A percentile compares a stretch with the other conserved stretches of the same genome.
phyloP scores from a whole-genome alignment of 1,284 basidiomycete species.

The Cryptococcus wingfieldii region DNA sequence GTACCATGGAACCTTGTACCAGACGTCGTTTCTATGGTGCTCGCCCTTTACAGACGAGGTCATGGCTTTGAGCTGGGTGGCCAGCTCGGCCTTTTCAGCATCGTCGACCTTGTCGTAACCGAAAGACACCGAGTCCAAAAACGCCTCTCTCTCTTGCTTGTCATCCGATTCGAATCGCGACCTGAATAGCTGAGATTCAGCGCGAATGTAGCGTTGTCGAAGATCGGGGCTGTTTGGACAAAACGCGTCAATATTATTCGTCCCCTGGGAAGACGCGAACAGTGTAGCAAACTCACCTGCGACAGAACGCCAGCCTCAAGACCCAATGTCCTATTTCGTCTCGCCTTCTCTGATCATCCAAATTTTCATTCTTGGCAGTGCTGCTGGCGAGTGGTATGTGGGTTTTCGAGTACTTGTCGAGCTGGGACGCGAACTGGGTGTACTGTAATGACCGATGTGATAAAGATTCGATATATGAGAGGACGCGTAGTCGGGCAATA shows the following conservation, averaged over 20 bases:
- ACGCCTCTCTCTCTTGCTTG: conserved; percentile 60
- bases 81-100: conserved; percentile 55
- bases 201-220: conserved; percentile 80
- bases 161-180: conserved; percentile 76
- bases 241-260: not conserved
- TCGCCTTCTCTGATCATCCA: conserved; percentile 67
- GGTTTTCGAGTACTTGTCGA: conserved; percentile 39
- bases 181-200: conserved; percentile 79
- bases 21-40: conserved; percentile 53
- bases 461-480: conserved; percentile 89
- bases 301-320: conserved; percentile 88
- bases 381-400: conserved; percentile 60
- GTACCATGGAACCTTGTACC: conserved; percentile 66
- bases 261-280: not conserved
- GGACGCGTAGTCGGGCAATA: conserved; percentile 73
- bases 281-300: conserved; percentile 65
- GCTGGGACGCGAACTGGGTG: conserved; percentile 31
- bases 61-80: conserved; percentile 28
- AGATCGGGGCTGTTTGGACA: conserved; percentile 75
- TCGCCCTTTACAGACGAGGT: conserved; percentile 29
- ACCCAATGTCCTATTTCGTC: conserved; percentile 96
- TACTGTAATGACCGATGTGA: conserved; percentile 48
- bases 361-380: conserved; percentile 53
- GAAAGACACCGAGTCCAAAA: conserved; percentile 72
- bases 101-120: conserved; percentile 67